Base-by-base conservation (phyloP, 2,329 filamentous ascomycete genomes). In the Pseudopyricularia cyperi region DNA sequence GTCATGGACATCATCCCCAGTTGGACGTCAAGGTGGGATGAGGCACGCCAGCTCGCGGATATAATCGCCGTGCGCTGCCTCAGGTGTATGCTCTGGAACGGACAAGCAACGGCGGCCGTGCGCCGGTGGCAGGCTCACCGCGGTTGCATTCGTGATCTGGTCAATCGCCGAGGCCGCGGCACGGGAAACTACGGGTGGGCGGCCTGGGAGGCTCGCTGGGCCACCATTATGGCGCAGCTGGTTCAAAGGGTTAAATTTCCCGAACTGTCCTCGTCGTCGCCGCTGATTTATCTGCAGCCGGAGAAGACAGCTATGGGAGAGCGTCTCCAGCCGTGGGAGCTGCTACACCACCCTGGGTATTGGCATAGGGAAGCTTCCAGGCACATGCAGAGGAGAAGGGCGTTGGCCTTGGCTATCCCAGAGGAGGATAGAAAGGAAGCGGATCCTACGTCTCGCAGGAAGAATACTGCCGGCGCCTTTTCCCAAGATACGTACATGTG, bases 151-250 rank as follows among this genome's bases (percentile, higher is more conserved):
- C 76, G 75, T 52, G 85, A 88, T 59, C 79, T 96, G 51, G 73
- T 96, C 15, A 88, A 95, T 61, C 78, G 87, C 17, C 82, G 85
- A 58, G 90, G 89, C 4, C 87, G 87, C 59, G 91, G 91, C 1
- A 89, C 87, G 3, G 80, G 82, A 32, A 95, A 88, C 57, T 97
- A 97, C 64, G 88, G 89, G 6, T 97, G 90, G 87, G 80, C 89
- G 61, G 90, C 91, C 2, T 98, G 91, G 90, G 86, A 95, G 68
- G 82, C 87, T 39, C 78, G 87, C 52, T 84, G 80, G 80, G 75
- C 78, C 15, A 70, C 70, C 22, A 68, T 80, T 12, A 83, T 84
- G 80, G 80, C 78, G 2, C 71, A 78, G 46, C 61, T 83, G 55
- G 73, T 83, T 17, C 73, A 79, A 55, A 76, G 72, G 55, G 68